Percentiles rank a stretch among this genome's conserved stretches.
phyloP scores from a whole-genome alignment of 2,329 filamentous ascomycete genomes.

The Calonectria fujianensis region DNA sequence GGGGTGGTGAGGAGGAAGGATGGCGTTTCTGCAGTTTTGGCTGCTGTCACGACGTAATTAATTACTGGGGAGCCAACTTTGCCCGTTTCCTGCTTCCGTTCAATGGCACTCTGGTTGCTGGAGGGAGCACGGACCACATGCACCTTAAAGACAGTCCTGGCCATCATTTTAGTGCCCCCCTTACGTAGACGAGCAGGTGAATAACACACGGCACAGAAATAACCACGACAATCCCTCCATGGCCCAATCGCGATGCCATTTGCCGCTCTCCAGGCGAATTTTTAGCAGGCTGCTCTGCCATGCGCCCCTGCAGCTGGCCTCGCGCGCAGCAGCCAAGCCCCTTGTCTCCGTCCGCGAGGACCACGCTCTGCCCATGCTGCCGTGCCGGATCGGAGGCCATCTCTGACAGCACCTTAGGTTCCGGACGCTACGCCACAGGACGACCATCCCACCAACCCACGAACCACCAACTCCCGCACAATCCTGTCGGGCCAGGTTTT shows the following conservation, averaged over 20 bases:
- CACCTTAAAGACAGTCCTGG: constrained; percentile 22
- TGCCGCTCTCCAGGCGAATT: not conserved
- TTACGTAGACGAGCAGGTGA: constrained; percentile 16
- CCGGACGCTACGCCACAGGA: constrained; percentile 26
- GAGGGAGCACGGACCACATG: constrained; percentile 42
- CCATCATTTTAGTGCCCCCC: constrained; percentile 12
- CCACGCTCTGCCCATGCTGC: not conserved
- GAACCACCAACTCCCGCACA: constrained; percentile 7
- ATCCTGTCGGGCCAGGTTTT: constrained; percentile 15
- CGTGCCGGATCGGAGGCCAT: constrained; percentile 22
- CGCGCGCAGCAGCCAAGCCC: not conserved
- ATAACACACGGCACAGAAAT: constrained; percentile 38
- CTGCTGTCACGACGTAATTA: constrained; percentile 49
- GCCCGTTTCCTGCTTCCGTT: constrained; percentile 45
- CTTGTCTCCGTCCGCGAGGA: not conserved
- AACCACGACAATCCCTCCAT: constrained; percentile 24
- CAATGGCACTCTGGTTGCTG: constrained; percentile 36
- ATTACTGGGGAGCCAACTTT: constrained; percentile 46
- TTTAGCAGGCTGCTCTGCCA: not conserved
- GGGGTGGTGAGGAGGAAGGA: constrained; percentile 32
- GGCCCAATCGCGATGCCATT: not conserved
- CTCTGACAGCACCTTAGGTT: constrained; percentile 25
- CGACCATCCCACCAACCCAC: constrained; percentile 4
- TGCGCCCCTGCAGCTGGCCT: not conserved
- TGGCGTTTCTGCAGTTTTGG: constrained; percentile 32